Base-by-base conservation (phyloP, 106 monocot species). In the Allium fistulosum region DNA sequence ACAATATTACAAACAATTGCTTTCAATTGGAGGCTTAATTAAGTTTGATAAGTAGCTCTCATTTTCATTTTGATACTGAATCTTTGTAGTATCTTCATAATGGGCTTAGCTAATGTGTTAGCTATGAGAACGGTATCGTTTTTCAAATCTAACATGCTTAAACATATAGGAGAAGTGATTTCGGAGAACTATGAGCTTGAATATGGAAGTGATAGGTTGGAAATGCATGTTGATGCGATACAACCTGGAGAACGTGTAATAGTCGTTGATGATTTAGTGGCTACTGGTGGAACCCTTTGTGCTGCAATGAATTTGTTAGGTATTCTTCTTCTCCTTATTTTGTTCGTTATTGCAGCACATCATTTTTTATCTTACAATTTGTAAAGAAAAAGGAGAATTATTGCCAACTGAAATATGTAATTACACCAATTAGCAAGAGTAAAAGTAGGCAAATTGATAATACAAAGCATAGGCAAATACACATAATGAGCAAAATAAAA, bases 291-390 rank as follows among this genome's bases (percentile, higher is more conserved):
- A 26, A 87, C 87, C 48, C 77, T 87, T 11, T 80, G 69, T 77
- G 87, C 87, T 69, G 87, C 87, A 59, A 87, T 87, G 59, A 77
- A 61, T 56, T 77, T 87, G 53, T 46, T 87, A 68, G 87, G 87
- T 87, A 26, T 11, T 49, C 46, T 48, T 17, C 8, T 22, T 1
- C 22, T 22, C 22, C 22, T 10, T 63, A 49, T 15, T 47, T 64
- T 48, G 1, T 18, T 45, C 37, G 1, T 37, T 37, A 37, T 37
- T 37, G 37, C 37, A 37, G 1, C 37, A 37, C 37, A 37, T 55
- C 13, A 15, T 55, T 55, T 11, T 15, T 55, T 55, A 55, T 55
- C 11, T 55, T 55, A 55, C 4, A 8, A 55, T 55, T 55, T 55
- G 53, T 55, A 37, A 2, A 37, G 37, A 37, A 37, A 37, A 37